Percentiles rank a stretch among this genome's conserved stretches.
phyloP scores from a whole-genome alignment of 768 basidiomycete genomes.

The Xerocomellus chrysenteron region DNA sequence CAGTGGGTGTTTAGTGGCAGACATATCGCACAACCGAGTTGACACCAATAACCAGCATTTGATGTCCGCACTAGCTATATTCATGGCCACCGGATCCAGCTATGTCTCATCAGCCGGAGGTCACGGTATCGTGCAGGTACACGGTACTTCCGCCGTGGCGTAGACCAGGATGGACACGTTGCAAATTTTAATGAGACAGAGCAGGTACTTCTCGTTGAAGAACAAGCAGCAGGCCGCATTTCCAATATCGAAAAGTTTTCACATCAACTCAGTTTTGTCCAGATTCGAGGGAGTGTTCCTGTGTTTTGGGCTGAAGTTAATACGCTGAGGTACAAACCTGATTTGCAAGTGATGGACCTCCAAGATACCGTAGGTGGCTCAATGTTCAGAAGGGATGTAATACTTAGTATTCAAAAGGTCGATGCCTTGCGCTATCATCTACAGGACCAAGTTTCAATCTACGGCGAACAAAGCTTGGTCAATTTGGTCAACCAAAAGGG shows the following conservation, averaged over 20 bases:
- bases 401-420: slow-evolving; percentile 43
- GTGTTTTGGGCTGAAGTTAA: slow-evolving; percentile 97
- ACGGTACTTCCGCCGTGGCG: slow-evolving; percentile 92
- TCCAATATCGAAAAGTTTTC: slow-evolving; percentile 48
- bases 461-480: slow-evolving; percentile 78
- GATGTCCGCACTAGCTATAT: slow-evolving; percentile 75
- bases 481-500: slow-evolving; percentile 95
- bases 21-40: neutral
- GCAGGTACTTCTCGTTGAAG: slow-evolving; percentile 82
- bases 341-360: slow-evolving; percentile 93
- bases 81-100: slow-evolving; percentile 74
- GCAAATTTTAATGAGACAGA: slow-evolving; percentile 99
- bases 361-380: slow-evolving; percentile 69
- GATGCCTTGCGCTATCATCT: slow-evolving; percentile 74
- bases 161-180: slow-evolving; percentile 85
- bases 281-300: slow-evolving; percentile 91
- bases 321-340: slow-evolving; percentile 93
- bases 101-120: slow-evolving; percentile 89
- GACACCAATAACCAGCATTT: slow-evolving; percentile 57
- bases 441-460: slow-evolving; percentile 64
- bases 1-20: slow-evolving; percentile 58
- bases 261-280: slow-evolving; percentile 80
- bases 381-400: neutral
- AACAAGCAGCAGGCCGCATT: slow-evolving; percentile 42
- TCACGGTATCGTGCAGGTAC: slow-evolving; percentile 95